phyloP scores from a whole-genome alignment of 306 rosid genomes.

The Vachellia collinsii region DNA sequence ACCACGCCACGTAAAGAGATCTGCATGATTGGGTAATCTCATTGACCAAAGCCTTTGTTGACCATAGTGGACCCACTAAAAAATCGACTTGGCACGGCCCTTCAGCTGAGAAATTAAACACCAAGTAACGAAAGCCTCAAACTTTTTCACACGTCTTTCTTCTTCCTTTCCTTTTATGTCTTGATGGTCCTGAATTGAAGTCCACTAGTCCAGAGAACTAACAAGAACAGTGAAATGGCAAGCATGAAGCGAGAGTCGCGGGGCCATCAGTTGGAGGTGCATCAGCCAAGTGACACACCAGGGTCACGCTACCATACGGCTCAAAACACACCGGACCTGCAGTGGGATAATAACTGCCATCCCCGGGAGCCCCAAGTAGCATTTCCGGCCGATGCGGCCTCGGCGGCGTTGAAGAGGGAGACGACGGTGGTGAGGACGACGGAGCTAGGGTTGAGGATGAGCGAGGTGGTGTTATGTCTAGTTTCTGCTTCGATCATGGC shows the following conservation, averaged over 20 bases:
- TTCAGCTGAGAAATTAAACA: slow-evolving; percentile 7
- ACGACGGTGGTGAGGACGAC: slow-evolving; percentile 50
- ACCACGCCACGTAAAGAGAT: neutral
- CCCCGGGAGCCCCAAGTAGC: slow-evolving; percentile 30
- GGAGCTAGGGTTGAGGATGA: slow-evolving; percentile 80
- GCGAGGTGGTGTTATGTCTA: slow-evolving; percentile 72
- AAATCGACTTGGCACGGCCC: slow-evolving; percentile 22
- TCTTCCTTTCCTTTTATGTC: slow-evolving; percentile 26
- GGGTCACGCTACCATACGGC: slow-evolving; percentile 60
- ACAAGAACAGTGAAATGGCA: neutral
- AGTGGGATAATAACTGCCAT: slow-evolving; percentile 42
- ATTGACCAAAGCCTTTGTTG: neutral
- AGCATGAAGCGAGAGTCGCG: slow-evolving; percentile 76
- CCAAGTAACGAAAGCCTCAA: neutral
- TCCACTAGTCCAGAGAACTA: neutral
- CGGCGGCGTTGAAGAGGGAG: slow-evolving; percentile 42
- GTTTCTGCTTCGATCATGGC: slow-evolving; percentile 95
- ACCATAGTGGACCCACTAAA: neutral
- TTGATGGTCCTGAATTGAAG: neutral
- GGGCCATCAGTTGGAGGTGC: slow-evolving; percentile 49
- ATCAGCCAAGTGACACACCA: slow-evolving; percentile 46
- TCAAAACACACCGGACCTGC: slow-evolving; percentile 47
- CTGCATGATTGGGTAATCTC: neutral
- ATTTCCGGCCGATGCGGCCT: neutral
- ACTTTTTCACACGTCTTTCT: slow-evolving; percentile 16